Evolutionary conservation across 2,329 filamentous ascomycete genomes (phyloP), one percentile per base, ranked within the genome.

Genomic region (Aspergillus neotritici): DNA sequence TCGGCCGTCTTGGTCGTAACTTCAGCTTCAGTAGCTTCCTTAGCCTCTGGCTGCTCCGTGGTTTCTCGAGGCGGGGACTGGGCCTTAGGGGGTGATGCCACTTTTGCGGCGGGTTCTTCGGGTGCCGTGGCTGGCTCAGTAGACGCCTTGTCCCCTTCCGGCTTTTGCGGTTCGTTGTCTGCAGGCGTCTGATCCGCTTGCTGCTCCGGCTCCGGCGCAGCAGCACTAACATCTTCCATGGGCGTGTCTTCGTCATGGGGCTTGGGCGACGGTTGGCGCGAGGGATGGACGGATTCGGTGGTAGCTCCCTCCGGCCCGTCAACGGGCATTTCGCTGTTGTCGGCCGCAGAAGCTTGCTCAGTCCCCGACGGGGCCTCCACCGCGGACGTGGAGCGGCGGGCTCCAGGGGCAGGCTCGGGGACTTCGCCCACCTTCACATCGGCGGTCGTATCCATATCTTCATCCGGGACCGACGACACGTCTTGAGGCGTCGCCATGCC

Each of bases 401-500:
- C 50, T 55, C 61, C 62, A 47, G 60, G 52, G 35, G 66, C 62
- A 1, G 63, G 60, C 37, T 66, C 63, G 15, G 62, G 65, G 15
- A 53, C 63, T 41, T 73, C 70, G 15, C 63, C 61, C 64, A 70
- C 71, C 39, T 64, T 65, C 11, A 59, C 53, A 49, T 71, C 69
- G 28, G 57, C 38, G 9, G 55, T 50, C 17, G 49, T 44, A 45
- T 68, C 65, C 52, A 65, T 60, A 6, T 73, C 72, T 4, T 64
- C 69, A 40, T 76, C 74, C 14, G 62, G 64, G 10, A 65, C 46
- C 14, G 69, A 70, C 3, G 69, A 72, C 21, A 60, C 65, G 9
- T 67, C 65, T 31, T 64, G 59, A 4, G 70, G 70, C 45, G 70
- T 77, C 38, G 59, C 71, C 37, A 73, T 62, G 21, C 71, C 76